Conservation (phyloP, 148 eudicot genomes). For the Amaranthus palmeri region DNA sequence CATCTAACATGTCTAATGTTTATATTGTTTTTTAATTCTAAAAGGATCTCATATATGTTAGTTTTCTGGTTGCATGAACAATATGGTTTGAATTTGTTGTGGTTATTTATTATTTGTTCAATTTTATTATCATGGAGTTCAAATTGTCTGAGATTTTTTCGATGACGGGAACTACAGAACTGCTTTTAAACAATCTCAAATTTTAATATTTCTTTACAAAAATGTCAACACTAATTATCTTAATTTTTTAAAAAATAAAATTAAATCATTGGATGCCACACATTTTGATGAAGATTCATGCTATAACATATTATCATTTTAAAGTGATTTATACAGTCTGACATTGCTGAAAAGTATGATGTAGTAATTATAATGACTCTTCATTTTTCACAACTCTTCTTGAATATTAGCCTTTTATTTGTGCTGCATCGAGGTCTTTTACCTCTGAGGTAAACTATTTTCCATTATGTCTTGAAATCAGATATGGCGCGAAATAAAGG, state of each 20-base stretch:
- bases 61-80: neutral
- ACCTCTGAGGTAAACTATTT: conserved; percentile 8
- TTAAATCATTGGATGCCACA: neutral
- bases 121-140: neutral
- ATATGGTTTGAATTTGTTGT: neutral
- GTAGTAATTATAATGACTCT: neutral
- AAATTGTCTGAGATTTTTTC: neutral
- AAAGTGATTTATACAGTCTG: neutral
- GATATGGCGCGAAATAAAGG: conserved; percentile 47
- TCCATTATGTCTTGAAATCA: conserved; percentile 19
- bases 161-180: neutral
- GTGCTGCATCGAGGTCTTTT: conserved; percentile 3
- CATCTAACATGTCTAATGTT: neutral
- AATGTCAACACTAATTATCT: neutral
- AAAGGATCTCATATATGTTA: neutral
- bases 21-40: neutral
- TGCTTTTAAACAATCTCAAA: neutral
- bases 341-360: neutral
- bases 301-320: neutral
- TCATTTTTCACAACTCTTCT: neutral
- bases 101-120: too few relatives aligned
- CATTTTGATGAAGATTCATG: neutral
- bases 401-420: neutral
- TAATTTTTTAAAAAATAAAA: neutral
- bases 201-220: neutral